These are phyloP conservation scores for Phylloporus sp. DNA, from an alignment of 1,284 basidiomycete genomes.

Conservation along the genomic window DNA sequence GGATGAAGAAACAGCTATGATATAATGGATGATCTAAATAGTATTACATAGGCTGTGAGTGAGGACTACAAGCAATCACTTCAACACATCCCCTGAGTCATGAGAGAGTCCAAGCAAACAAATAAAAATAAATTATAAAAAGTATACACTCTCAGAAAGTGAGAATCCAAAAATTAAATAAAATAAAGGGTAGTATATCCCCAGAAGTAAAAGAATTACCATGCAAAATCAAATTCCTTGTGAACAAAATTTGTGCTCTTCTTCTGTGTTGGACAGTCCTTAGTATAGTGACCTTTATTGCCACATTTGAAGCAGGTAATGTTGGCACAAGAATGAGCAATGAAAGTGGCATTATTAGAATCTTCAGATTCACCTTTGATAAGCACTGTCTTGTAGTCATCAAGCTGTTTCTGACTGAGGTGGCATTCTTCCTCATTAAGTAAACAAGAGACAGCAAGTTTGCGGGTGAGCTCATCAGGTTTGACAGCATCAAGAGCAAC, in stretches of 20 bases:
- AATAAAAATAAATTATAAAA: too few relatives aligned
- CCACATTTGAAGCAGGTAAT: not conserved
- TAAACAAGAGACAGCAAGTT: conserved; percentile 1
- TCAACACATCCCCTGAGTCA: too few relatives aligned
- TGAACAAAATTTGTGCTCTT: not conserved
- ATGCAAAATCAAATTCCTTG: not conserved
- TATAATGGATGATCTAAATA: too few relatives aligned
- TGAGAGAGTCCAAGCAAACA: too few relatives aligned
- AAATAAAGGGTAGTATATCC: too few relatives aligned
- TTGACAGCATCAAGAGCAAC: not conserved
- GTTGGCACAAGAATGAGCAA: not conserved
- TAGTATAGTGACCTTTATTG: not conserved
- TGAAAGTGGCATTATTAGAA: not conserved
- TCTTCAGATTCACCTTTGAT: not conserved
- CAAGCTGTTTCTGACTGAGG: not conserved
- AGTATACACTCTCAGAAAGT: too few relatives aligned
- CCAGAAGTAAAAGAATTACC: not conserved
- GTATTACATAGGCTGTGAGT: too few relatives aligned
- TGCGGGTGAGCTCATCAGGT: conserved; percentile 2
- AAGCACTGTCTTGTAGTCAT: not conserved
- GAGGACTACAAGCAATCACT: too few relatives aligned
- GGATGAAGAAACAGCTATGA: too few relatives aligned
- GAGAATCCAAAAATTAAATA: too few relatives aligned
- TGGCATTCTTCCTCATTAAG: not conserved
- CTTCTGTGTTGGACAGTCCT: not conserved